These are phyloP conservation scores for Leccinum imitatum DNA, from an alignment of 768 basidiomycete species.

Conservation along the genomic window DNA sequence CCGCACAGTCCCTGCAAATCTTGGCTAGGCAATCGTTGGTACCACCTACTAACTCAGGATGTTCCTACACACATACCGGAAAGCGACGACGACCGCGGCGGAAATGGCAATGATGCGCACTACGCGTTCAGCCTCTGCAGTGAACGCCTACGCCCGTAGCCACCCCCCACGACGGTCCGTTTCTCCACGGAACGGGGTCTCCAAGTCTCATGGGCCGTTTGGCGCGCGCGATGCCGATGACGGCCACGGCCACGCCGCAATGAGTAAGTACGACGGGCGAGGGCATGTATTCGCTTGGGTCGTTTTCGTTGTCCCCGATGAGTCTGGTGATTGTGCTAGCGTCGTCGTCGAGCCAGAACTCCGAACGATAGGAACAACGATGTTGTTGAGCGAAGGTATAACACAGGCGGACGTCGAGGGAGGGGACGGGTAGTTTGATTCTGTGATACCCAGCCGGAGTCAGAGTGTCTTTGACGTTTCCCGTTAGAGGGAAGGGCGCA, in stretches of 20 bases:
- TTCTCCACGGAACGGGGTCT: constrained; percentile 6
- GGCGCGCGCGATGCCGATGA: not conserved
- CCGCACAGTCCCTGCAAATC: too few relatives aligned
- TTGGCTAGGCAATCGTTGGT: too few relatives aligned
- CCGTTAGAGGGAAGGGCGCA: too few relatives aligned
- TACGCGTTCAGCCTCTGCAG: not conserved
- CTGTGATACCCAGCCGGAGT: too few relatives aligned
- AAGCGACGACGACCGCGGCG: not conserved
- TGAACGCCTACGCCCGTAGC: not conserved
- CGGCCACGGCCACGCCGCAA: not conserved
- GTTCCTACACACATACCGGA: too few relatives aligned
- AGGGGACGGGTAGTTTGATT: too few relatives aligned
- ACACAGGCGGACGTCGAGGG: constrained; percentile 11
- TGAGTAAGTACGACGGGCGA: constrained; percentile 7
- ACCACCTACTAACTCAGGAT: too few relatives aligned
- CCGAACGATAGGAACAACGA: constrained; percentile 34
- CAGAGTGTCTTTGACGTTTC: too few relatives aligned
- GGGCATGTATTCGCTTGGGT: constrained; percentile 12
- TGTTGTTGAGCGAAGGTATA: constrained; percentile 39
- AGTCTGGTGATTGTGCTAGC: constrained; percentile 22
- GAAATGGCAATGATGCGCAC: not conserved
- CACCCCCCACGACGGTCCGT: not conserved
- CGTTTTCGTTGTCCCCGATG: constrained; percentile 27
- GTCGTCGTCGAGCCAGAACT: constrained; percentile 22
- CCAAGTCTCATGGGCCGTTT: constrained; percentile 9